Evolutionary conservation across 176 grass and related monocot genomes (phyloP).

Genomic region (Phyllostachys edulis): DNA sequence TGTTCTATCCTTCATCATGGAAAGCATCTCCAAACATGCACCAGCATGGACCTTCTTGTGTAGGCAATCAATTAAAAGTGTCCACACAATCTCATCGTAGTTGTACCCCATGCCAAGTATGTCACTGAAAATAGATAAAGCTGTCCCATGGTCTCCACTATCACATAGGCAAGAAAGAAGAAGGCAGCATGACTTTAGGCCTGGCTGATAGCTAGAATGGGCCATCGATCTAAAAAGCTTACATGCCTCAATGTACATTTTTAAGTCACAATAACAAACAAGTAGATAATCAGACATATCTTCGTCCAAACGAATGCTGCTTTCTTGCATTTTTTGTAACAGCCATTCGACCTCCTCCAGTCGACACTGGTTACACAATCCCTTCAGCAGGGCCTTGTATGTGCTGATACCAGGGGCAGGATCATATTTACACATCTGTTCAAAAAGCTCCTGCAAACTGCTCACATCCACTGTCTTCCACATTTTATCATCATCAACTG

Average conservation of each 20-base stretch:
- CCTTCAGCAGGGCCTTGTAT: conserved; percentile 26
- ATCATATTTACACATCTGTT: conserved; percentile 21
- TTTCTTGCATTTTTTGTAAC: conserved; percentile 27
- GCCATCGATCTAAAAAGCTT: conserved; percentile 25
- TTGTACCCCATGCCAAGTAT: conserved; percentile 40
- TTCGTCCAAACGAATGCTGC: neutral
- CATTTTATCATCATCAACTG: conserved; percentile 3
- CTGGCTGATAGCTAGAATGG: conserved; percentile 6
- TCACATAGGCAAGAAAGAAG: conserved; percentile 39
- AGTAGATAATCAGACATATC: conserved; percentile 33
- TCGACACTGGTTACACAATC: conserved; percentile 22
- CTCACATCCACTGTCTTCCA: conserved; percentile 30
- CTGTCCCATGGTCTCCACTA: conserved; percentile 24
- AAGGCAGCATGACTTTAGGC: conserved; percentile 25
- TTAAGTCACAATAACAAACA: conserved; percentile 30
- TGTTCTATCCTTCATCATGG: neutral
- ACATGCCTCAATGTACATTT: conserved; percentile 24
- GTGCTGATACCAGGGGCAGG: conserved; percentile 11
- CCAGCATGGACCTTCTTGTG: neutral
- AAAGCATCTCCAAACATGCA: neutral
- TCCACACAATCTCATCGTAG: conserved; percentile 41
- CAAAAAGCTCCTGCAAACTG: conserved; percentile 10
- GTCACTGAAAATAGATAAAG: conserved; percentile 27
- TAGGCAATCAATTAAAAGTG: conserved; percentile 16
- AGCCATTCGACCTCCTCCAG: conserved; percentile 16